Evolutionary conservation across 106 monocot genomes (phyloP), one percentile per base, ranked within the genome.

Genomic region (Hemerocallis citrina): DNA sequence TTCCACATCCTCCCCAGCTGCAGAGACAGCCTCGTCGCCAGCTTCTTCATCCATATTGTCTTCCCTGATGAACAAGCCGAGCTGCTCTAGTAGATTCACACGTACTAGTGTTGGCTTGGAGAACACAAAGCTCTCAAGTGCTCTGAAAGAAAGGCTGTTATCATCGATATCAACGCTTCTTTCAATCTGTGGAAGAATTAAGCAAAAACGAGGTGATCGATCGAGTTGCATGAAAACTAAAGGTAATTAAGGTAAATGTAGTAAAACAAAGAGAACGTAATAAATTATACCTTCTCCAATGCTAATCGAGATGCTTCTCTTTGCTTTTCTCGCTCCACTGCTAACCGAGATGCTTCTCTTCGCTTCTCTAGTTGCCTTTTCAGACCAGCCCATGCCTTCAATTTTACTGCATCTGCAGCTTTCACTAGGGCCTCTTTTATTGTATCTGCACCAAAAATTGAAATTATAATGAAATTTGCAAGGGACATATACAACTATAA

Each of bases 271-370:
- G n/a, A 15, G 15, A 41, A 15, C 24, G 9, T 23, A 23, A 30
- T 1, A 37, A 57, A 22, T 0, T 3, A 22, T n/a, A 90, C 89
- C 72, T 71, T 81, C 55, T 82, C 67, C 34, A 85, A n/a, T 16
- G 72, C 75, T 44, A 81, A 13, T 2, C 89, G 81, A 66, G 89
- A 77, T 47, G 78, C 85, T 65, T 75, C 72, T 48, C 89, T 81
- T 76, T 81, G 73, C n/a, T n/a, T n/a, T n/a, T n/a, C 85, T 61
- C 59, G 72, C 50, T 77, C 76, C 32, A 81, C 21, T 19, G 66
- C 74, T 47, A 77, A 13, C 5, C 85, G 80, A 67, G 85, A 76
- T 30, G 80, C 85, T 64, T 73, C 73, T 56, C 85, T 85, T 74
- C 73, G 67, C 44, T 46, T 72, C 43, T 85, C 80, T 57, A 73